phyloP scores from a whole-genome alignment of 441 rosid species.

The Eutrema salsugineum region DNA sequence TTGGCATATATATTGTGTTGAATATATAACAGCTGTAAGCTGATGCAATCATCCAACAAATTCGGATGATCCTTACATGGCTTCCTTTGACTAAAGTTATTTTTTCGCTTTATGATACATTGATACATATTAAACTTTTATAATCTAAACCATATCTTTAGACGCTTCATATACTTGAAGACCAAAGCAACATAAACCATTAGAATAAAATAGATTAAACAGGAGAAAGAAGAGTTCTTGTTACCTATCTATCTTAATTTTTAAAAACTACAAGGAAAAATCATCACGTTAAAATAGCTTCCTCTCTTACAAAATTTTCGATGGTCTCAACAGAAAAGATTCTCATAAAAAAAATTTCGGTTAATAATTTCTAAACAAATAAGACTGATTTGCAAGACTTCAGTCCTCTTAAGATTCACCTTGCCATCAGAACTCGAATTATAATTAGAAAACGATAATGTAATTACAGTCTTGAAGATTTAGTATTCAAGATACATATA shows the following conservation, averaged over 20 bases:
- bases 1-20: not conserved
- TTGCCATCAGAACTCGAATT: not conserved
- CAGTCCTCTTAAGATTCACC: not conserved
- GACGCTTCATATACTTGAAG: conserved; percentile 9
- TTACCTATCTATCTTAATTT: not conserved
- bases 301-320: not conserved
- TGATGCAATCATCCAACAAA: conserved; percentile 26
- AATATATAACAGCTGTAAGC: conserved; percentile 20
- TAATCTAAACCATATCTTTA: not conserved
- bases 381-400: not conserved
- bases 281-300: not conserved
- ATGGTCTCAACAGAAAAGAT: too few relatives aligned
- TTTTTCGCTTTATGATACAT: not conserved
- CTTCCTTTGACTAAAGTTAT: conserved; percentile 20
- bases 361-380: not conserved
- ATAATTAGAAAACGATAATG: not conserved
- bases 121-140: not conserved
- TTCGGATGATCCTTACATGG: conserved; percentile 16
- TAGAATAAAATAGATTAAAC: not conserved
- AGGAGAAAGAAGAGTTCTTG: not conserved
- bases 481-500: not conserved
- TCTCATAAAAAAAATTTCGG: too few relatives aligned
- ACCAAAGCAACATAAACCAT: not conserved
- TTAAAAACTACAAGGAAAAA: not conserved
- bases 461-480: not conserved